Evolutionary conservation across 1,139 yeast genomes (phyloP).

Genomic region (Candida frijolesensis): DNA sequence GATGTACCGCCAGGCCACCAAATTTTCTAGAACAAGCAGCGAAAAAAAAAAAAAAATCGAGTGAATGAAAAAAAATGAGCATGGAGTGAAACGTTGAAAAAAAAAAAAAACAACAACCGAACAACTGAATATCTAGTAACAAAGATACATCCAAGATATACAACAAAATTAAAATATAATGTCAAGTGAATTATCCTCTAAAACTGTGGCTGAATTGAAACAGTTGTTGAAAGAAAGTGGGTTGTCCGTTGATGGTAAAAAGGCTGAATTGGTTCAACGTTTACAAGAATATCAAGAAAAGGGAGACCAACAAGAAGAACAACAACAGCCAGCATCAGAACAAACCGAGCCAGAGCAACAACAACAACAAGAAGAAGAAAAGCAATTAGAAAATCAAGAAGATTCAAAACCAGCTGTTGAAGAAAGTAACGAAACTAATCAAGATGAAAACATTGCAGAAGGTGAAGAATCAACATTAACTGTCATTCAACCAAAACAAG

Average conservation of each 20-base stretch:
- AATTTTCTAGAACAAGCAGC: background rate
- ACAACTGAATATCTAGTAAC: background rate
- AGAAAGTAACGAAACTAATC: constrained; percentile 16
- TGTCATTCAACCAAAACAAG: constrained; percentile 18
- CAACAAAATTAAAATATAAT: constrained; percentile 26
- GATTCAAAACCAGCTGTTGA: constrained; percentile 7
- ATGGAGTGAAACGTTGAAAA: background rate
- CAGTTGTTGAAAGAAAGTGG: constrained; percentile 71
- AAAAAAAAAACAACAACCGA: background rate
- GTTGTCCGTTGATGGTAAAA: constrained; percentile 76
- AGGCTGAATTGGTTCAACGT: constrained; percentile 78
- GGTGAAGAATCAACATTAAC: constrained; percentile 16
- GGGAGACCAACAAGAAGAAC: constrained; percentile 14
- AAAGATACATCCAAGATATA: background rate
- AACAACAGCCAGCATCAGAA: constrained; percentile 21
- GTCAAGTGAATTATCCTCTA: constrained; percentile 57
- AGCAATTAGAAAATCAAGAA: constrained; percentile 6
- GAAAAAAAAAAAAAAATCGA: background rate
- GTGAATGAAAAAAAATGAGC: too few species aligned
- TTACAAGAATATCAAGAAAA: constrained; percentile 42
- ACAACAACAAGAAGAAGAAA: constrained; percentile 18
- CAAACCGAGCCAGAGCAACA: constrained; percentile 9
- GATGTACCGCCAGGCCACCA: too few species aligned
- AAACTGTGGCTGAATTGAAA: constrained; percentile 84
- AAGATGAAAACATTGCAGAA: constrained; percentile 19